A percentile compares a stretch with the other conserved stretches of the same genome.
phyloP scores from a whole-genome alignment of 208 protist genomes.

The Leishmania major region DNA sequence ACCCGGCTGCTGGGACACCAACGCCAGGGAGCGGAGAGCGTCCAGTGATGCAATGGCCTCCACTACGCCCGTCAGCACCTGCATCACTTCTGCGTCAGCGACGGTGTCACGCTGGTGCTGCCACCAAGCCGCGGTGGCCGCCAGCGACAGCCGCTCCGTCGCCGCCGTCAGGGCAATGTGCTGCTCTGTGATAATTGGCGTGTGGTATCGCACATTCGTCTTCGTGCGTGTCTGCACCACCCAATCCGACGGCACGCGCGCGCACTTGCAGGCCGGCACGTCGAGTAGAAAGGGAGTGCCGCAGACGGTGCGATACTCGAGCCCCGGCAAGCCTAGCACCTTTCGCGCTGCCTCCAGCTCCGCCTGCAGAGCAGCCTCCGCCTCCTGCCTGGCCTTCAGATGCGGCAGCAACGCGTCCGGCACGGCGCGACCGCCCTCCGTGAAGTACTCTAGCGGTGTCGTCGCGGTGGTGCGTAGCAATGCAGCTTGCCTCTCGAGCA shows the following conservation, averaged over 20 bases:
- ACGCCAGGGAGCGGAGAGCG: constrained; percentile 63
- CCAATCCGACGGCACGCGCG: constrained; percentile 63
- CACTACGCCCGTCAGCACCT: constrained; percentile 44
- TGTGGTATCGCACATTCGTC: constrained; percentile 85
- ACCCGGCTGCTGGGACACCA: constrained; percentile 53
- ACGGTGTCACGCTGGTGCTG: constrained; percentile 43
- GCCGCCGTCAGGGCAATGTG: constrained; percentile 67
- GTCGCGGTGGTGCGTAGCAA: constrained; percentile 51
- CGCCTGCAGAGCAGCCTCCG: constrained; percentile 45
- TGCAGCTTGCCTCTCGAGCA: constrained; percentile 39
- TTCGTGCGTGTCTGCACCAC: constrained; percentile 79
- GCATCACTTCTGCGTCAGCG: constrained; percentile 28
- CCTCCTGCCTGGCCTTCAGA: constrained; percentile 39
- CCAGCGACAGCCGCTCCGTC: constrained; percentile 61
- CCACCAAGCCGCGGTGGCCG: constrained; percentile 62
- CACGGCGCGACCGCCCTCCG: constrained; percentile 12
- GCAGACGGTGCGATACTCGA: constrained; percentile 81
- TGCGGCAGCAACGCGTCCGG: constrained; percentile 45
- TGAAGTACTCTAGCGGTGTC: constrained; percentile 73
- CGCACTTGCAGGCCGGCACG: constrained; percentile 55
- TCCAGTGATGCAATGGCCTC: constrained; percentile 59
- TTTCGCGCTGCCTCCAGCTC: constrained; percentile 62
- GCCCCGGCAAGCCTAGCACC: constrained; percentile 51
- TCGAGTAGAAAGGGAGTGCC: constrained; percentile 84
- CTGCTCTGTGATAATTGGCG: constrained; percentile 56